These are phyloP conservation scores for Saturnispora zaruensis DNA, from an alignment of 805 yeast species.

Conservation along the genomic window DNA sequence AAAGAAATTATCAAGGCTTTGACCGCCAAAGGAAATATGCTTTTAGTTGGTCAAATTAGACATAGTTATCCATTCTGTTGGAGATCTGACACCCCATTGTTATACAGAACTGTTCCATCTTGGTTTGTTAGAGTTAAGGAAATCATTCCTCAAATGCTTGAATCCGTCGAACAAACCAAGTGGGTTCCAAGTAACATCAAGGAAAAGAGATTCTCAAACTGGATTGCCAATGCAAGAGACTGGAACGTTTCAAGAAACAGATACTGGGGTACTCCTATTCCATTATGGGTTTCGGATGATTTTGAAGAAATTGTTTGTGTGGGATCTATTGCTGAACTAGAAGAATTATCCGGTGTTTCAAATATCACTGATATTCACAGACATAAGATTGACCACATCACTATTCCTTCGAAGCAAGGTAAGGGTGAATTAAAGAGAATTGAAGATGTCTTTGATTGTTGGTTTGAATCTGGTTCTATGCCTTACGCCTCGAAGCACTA, in stretches of 20 bases:
- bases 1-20: conserved; percentile 77
- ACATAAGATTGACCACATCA: conserved; percentile 81
- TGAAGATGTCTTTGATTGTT: conserved; percentile 98
- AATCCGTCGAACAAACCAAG: conserved; percentile 73
- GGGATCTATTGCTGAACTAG: conserved; percentile 84
- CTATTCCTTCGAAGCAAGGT: conserved; percentile 87
- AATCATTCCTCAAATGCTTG: conserved; percentile 81
- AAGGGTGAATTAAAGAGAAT: conserved; percentile 82
- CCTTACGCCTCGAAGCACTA: conserved; percentile 96
- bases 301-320: conserved; percentile 86
- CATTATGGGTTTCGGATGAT: conserved; percentile 95
- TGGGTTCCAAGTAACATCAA: conserved; percentile 93
- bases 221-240: conserved; percentile 98
- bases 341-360: conserved; percentile 70
- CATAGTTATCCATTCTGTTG: conserved; percentile 99
- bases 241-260: conserved; percentile 98
- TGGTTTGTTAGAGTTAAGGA: conserved; percentile 94
- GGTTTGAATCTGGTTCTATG: conserved; percentile 99
- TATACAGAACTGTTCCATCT: conserved; percentile 95
- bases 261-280: conserved; percentile 99
- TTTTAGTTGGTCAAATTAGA: conserved; percentile 73
- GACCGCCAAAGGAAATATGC: conserved; percentile 66
- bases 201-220: conserved; percentile 92
- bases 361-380: conserved; percentile 90
- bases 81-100: conserved; percentile 98